Evolutionary conservation across 345 rosid genomes (phyloP).

Genomic region (Aegle marmelos): DNA sequence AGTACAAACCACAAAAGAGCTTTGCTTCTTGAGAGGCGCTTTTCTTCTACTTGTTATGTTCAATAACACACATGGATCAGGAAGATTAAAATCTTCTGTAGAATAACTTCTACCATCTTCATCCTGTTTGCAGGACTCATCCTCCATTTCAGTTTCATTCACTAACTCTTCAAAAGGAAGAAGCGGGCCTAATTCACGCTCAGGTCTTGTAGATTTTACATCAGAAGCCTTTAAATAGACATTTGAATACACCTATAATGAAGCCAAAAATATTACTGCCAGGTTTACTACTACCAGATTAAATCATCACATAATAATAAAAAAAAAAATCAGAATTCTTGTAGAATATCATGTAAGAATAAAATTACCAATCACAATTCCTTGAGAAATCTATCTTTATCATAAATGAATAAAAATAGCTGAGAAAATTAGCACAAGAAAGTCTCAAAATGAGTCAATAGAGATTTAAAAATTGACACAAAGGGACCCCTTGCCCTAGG

Average conservation of each 20-base stretch:
- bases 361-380: neutral
- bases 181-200: conserved; percentile 56
- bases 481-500: neutral
- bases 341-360: neutral
- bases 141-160: conserved; percentile 34
- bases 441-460: neutral
- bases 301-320: neutral
- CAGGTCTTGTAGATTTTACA: conserved; percentile 35
- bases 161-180: conserved; percentile 70
- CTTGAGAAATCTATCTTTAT: neutral
- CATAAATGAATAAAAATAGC: neutral
- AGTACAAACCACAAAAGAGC: conserved; percentile 52
- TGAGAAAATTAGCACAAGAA: neutral
- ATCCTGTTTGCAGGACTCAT: conserved; percentile 34
- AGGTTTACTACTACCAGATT: neutral
- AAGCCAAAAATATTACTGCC: neutral
- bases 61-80: conserved; percentile 68
- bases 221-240: conserved; percentile 49
- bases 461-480: neutral
- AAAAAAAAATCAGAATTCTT: neutral
- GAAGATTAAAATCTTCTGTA: conserved; percentile 49
- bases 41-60: conserved; percentile 85
- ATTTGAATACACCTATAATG: conserved; percentile 42
- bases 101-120: conserved; percentile 32
- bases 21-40: conserved; percentile 49